Evolutionary conservation across 805 yeast genomes (phyloP).

Genomic region (Maudiozyma pseudohumilis): DNA sequence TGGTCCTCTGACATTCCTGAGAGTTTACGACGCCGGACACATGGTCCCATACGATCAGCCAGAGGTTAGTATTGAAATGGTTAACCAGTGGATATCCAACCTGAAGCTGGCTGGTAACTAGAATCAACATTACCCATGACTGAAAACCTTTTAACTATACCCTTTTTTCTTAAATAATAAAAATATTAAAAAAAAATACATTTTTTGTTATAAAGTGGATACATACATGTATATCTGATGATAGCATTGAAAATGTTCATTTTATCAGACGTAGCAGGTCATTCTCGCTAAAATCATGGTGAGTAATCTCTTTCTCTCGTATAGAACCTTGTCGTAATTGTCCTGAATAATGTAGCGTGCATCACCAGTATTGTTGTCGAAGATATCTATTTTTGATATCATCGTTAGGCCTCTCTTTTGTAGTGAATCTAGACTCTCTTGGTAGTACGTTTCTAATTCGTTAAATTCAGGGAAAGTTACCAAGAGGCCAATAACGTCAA

Average conservation of each 20-base stretch:
- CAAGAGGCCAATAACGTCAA: constrained; percentile 17
- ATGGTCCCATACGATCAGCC: constrained; percentile 92
- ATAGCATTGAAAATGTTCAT: not conserved
- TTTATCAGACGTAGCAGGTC: constrained; percentile 5
- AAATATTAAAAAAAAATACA: no score
- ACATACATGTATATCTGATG: not conserved
- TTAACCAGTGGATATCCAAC: constrained; percentile 61
- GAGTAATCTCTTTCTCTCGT: constrained; percentile 15
- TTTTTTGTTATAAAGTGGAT: no score
- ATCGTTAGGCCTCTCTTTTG: constrained; percentile 13
- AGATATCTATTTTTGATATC: constrained; percentile 9
- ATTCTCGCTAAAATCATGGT: constrained; percentile 15
- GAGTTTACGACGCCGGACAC: constrained; percentile 79
- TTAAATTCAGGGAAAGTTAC: constrained; percentile 23
- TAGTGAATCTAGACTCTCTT: constrained; percentile 12
- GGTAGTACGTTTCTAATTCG: constrained; percentile 10
- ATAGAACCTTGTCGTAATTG: constrained; percentile 6
- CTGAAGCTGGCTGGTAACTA: not conserved
- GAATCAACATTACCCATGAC: no score
- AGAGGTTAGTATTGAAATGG: constrained; percentile 55
- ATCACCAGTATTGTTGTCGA: constrained; percentile 5
- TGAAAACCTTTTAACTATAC: not conserved
- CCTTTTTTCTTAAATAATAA: not conserved
- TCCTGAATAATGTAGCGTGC: constrained; percentile 6
- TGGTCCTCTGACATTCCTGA: constrained; percentile 62